Conservation (phyloP, 805 yeast genomes). For the Kazachstania martiniae region DNA sequence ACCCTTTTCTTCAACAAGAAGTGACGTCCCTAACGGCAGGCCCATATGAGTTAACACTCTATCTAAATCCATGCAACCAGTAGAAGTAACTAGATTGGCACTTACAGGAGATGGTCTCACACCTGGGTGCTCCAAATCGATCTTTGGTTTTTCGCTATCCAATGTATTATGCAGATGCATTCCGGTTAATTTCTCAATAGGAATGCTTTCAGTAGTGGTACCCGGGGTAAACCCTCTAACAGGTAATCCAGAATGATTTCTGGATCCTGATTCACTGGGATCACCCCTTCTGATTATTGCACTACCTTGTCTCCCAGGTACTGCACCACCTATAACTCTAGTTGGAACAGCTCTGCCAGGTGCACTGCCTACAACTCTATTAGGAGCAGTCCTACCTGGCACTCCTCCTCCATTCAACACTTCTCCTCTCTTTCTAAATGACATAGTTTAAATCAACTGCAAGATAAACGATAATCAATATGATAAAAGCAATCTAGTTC, state of each 20-base stretch:
- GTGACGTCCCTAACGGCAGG: constrained; percentile 62
- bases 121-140: constrained; percentile 36
- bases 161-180: no score
- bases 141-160: background rate
- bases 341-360: background rate
- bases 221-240: no score
- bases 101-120: constrained; percentile 64
- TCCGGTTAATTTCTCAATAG: no score
- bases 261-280: no score
- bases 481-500: no score
- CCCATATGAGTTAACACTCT: constrained; percentile 71
- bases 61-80: constrained; percentile 74
- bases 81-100: constrained; percentile 66
- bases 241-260: background rate
- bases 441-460: no score
- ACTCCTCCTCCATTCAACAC: constrained; percentile 21
- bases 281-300: background rate
- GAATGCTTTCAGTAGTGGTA: no score
- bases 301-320: background rate
- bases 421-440: constrained; percentile 50
- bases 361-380: background rate
- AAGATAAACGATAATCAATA: no score
- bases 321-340: background rate
- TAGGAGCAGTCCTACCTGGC: constrained; percentile 2
- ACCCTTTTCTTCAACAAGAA: constrained; percentile 72